Percentiles rank a stretch among this genome's conserved stretches.
Conservation (phyloP, 176 grass and related monocot species). For the Puya raimondii region DNA sequence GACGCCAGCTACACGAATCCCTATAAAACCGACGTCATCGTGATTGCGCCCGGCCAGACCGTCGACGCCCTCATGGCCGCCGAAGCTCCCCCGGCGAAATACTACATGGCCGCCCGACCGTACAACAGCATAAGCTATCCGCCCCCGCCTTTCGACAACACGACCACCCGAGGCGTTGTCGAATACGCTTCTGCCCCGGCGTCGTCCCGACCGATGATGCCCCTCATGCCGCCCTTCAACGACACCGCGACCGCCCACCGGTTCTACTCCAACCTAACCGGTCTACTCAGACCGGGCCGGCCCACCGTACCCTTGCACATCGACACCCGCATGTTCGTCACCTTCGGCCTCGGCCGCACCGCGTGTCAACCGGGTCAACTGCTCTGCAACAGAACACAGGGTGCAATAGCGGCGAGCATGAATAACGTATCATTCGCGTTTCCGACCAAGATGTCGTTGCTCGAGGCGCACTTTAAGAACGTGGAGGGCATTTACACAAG, state of each 20-base stretch:
- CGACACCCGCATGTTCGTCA: constrained; percentile 48
- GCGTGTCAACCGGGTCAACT: constrained; percentile 23
- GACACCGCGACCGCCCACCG: constrained; percentile 29
- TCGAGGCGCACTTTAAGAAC: constrained; percentile 29
- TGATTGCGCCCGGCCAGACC: constrained; percentile 56
- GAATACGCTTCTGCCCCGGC: constrained; percentile 16
- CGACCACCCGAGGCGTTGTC: constrained; percentile 29
- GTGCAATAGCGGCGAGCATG: constrained; percentile 35
- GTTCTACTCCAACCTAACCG: constrained; percentile 43
- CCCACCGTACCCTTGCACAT: constrained; percentile 34
- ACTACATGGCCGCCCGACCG: constrained; percentile 44
- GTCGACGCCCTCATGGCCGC: constrained; percentile 57
- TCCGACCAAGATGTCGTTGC: constrained; percentile 27
- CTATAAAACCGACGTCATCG: constrained; percentile 55
- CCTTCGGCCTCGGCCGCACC: constrained; percentile 28
- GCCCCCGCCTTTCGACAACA: constrained; percentile 7
- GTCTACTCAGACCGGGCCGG: constrained; percentile 19
- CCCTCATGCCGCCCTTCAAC: constrained; percentile 18
- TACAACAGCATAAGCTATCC: constrained; percentile 26
- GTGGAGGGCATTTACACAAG: constrained; percentile 26
- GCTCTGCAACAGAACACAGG: constrained; percentile 11
- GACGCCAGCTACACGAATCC: constrained; percentile 60
- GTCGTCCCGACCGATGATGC: constrained; percentile 4
- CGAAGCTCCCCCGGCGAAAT: constrained; percentile 23
- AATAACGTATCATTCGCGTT: constrained; percentile 60